These are phyloP conservation scores for Solanum infundibuliforme DNA, from an alignment of 257 asterid genomes.

Conservation along the genomic window DNA sequence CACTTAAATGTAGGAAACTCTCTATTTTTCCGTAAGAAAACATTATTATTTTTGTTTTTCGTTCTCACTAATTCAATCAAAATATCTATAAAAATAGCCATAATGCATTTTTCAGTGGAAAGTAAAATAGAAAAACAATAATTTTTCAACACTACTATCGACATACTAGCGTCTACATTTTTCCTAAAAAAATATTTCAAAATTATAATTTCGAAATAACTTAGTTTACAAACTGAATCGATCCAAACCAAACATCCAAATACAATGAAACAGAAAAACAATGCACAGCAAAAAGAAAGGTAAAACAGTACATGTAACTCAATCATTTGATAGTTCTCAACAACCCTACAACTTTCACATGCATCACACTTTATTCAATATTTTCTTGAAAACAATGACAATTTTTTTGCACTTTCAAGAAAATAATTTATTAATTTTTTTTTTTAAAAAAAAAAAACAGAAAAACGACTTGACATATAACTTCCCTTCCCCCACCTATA, in stretches of 20 bases:
- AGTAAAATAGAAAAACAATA: too few relatives aligned
- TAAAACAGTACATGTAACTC: conserved; percentile 21
- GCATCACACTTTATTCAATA: conserved; percentile 22
- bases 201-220: not conserved
- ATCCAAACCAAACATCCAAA: not conserved
- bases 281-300: not conserved
- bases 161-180: not conserved
- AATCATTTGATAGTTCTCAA: conserved; percentile 59
- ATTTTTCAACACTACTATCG: not conserved
- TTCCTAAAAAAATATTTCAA: too few relatives aligned
- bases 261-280: not conserved
- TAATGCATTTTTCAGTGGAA: too few relatives aligned
- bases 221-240: not conserved
- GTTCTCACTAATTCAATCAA: too few relatives aligned
- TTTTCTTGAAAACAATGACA: not conserved
- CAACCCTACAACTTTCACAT: conserved; percentile 47
- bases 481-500: not conserved
- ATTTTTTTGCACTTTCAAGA: not conserved
- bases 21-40: too few relatives aligned
- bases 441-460: not conserved
- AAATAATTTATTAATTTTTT: not conserved
- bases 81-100: not conserved
- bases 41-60: too few relatives aligned
- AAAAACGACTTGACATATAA: not conserved
- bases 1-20: not conserved